Conservation (phyloP, 257 asterid species). For the Solanum bulbocastanum region DNA sequence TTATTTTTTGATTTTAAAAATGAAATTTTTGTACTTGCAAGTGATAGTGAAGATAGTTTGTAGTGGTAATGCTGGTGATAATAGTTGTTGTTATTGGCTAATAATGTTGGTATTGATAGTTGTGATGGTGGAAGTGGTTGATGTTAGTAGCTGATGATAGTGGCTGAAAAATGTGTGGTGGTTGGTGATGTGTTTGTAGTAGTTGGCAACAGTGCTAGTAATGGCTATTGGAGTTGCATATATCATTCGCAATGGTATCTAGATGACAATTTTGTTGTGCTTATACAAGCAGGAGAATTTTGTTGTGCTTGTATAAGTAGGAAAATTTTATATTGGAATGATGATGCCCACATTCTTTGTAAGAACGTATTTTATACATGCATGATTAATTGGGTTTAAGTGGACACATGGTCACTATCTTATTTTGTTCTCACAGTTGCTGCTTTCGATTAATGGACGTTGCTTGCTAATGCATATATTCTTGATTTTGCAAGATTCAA, state of each 20-base stretch:
- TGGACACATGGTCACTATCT: not conserved
- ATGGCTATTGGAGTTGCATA: not conserved
- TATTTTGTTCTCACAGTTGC: not conserved
- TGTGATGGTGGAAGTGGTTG: not conserved
- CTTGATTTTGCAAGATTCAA: not conserved
- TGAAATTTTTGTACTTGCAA: not conserved
- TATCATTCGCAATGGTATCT: not conserved
- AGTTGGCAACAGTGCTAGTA: not conserved
- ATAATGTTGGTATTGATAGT: not conserved
- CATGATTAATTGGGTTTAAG: not conserved
- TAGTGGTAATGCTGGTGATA: not conserved
- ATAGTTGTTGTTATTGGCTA: not conserved
- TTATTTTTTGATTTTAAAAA: too few species aligned
- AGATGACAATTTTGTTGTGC: too few species aligned
- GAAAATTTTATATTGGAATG: not conserved
- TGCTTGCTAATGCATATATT: not conserved
- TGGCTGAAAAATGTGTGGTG: not conserved
- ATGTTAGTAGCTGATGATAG: not conserved
- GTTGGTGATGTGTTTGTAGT: not conserved
- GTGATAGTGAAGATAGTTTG: not conserved
- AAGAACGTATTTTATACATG: not conserved
- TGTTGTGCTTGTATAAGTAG: too few species aligned
- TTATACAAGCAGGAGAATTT: too few species aligned
- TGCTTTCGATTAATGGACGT: not conserved
- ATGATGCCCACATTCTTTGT: not conserved